Conservation (phyloP, 139 green algal species). For the Gonium pectorale region DNA sequence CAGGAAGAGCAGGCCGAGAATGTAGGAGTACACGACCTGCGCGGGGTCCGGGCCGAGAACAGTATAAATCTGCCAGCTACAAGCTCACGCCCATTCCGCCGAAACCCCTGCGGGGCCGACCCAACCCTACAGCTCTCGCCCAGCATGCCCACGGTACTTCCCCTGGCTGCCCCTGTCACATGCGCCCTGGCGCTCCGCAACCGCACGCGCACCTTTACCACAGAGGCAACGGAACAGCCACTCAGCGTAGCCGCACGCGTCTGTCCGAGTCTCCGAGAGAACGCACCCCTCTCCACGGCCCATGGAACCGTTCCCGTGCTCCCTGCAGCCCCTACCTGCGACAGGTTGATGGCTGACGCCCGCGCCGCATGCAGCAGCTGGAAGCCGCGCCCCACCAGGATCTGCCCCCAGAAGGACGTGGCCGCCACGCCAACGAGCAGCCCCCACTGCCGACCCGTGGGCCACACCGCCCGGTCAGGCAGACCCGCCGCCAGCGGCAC, state of each 20-base stretch:
- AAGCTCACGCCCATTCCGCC: too few relatives aligned
- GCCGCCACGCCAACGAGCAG: slow-evolving; percentile 56
- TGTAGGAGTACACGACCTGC: slow-evolving; percentile 50
- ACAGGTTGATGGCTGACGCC: slow-evolving; percentile 60
- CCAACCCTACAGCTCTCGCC: too few relatives aligned
- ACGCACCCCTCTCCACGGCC: not conserved
- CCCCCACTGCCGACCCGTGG: not conserved
- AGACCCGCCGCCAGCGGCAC: slow-evolving; percentile 52
- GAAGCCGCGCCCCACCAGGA: slow-evolving; percentile 59
- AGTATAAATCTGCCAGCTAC: too few relatives aligned
- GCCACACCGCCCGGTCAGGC: slow-evolving; percentile 31
- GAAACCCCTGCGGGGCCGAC: too few relatives aligned
- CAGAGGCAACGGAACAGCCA: too few relatives aligned
- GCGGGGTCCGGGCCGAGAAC: not conserved
- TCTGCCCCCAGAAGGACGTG: slow-evolving; percentile 51
- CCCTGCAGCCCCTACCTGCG: slow-evolving; percentile 44
- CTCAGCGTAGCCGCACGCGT: too few relatives aligned
- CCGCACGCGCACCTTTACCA: too few relatives aligned
- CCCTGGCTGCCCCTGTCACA: too few relatives aligned
- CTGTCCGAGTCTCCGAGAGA: too few relatives aligned
- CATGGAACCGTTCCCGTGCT: not conserved
- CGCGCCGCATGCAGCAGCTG: slow-evolving; percentile 52
- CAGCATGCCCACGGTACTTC: too few relatives aligned
- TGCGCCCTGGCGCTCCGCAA: too few relatives aligned
- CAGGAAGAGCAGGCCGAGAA: slow-evolving; percentile 42